Percentiles rank a stretch among this genome's conserved stretches.
phyloP scores from a whole-genome alignment of 1,284 basidiomycete genomes.

The Cryptococcus wingfieldii region DNA sequence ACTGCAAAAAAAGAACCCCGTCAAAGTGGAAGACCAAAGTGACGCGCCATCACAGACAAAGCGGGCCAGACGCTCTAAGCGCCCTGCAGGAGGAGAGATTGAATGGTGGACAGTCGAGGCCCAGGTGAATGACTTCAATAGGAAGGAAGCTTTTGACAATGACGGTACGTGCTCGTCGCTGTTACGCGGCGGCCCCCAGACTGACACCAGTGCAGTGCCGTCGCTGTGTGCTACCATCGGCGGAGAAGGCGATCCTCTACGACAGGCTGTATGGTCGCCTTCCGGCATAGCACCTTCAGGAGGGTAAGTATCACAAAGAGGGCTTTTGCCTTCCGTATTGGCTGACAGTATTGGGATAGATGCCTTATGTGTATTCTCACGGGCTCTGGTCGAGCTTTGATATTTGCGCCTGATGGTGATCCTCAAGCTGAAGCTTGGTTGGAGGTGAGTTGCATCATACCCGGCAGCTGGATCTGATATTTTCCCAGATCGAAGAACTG shows the following conservation, averaged over 20 bases:
- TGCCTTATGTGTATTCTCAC: slow-evolving; percentile 32
- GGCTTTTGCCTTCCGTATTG: neutral
- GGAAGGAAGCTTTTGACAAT: neutral
- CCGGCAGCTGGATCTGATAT: neutral
- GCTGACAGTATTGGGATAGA: slow-evolving; percentile 14
- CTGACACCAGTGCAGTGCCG: no score
- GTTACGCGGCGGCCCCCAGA: no score
- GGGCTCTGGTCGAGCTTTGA: slow-evolving; percentile 26
- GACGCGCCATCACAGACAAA: no score
- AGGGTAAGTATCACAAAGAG: slow-evolving; percentile 18
- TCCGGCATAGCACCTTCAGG: slow-evolving; percentile 33
- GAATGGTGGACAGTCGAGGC: slow-evolving; percentile 21
- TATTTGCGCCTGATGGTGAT: slow-evolving; percentile 24
- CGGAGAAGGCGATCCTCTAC: slow-evolving; percentile 22
- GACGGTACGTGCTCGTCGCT: no score
- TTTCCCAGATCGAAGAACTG: slow-evolving; percentile 30
- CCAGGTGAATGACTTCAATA: neutral
- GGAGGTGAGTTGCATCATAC: neutral
- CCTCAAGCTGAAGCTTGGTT: neutral
- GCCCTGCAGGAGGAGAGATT: slow-evolving; percentile 28
- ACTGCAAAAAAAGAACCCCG: no score
- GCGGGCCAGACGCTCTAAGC: no score
- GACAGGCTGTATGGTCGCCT: slow-evolving; percentile 39
- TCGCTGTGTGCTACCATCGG: neutral
- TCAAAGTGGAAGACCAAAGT: no score